A percentile compares a stretch with the other conserved stretches of the same genome.
These are phyloP conservation scores for Neurospora sublineolata DNA, from an alignment of 495 filamentous ascomycete genomes.

Conservation along the genomic window DNA sequence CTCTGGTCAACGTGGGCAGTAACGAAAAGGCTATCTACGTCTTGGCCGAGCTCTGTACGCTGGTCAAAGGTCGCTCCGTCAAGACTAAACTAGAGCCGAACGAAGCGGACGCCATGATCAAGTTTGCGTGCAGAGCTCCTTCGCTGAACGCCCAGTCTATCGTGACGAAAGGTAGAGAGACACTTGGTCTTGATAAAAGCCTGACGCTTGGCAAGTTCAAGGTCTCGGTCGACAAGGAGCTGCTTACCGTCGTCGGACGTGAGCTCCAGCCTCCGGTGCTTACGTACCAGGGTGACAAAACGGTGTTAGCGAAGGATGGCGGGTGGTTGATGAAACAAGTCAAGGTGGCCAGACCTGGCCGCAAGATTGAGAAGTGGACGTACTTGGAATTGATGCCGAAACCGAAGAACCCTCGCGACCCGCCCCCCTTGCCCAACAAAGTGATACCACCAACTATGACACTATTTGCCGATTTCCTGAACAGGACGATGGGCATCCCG, in stretches of 20 bases:
- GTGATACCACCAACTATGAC: constrained; percentile 11
- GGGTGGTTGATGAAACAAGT: constrained; percentile 28
- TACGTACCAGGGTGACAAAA: constrained; percentile 27
- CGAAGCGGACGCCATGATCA: constrained; percentile 54
- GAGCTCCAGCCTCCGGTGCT: constrained; percentile 46
- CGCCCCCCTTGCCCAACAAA: not conserved
- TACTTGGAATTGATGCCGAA: constrained; percentile 3
- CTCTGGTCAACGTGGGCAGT: constrained; percentile 62
- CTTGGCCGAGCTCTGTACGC: constrained; percentile 52
- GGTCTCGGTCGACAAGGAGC: constrained; percentile 36
- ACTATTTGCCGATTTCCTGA: constrained; percentile 24
- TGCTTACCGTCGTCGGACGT: constrained; percentile 56
- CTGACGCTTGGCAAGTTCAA: constrained; percentile 39
- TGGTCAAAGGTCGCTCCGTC: constrained; percentile 56
- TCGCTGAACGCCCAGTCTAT: constrained; percentile 57
- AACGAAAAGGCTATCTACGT: constrained; percentile 47
- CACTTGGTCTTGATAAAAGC: constrained; percentile 27
- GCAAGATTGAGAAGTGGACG: constrained; percentile 23
- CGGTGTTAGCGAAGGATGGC: constrained; percentile 15
- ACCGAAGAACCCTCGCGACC: not conserved
- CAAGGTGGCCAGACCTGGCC: constrained; percentile 21
- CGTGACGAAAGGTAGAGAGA: constrained; percentile 37
- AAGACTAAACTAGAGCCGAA: constrained; percentile 39
- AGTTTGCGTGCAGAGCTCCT: constrained; percentile 56
- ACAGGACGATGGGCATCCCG: constrained; percentile 23